Base-by-base conservation (phyloP, 2,329 filamentous ascomycete species). In the Penicillium capsulatum region DNA sequence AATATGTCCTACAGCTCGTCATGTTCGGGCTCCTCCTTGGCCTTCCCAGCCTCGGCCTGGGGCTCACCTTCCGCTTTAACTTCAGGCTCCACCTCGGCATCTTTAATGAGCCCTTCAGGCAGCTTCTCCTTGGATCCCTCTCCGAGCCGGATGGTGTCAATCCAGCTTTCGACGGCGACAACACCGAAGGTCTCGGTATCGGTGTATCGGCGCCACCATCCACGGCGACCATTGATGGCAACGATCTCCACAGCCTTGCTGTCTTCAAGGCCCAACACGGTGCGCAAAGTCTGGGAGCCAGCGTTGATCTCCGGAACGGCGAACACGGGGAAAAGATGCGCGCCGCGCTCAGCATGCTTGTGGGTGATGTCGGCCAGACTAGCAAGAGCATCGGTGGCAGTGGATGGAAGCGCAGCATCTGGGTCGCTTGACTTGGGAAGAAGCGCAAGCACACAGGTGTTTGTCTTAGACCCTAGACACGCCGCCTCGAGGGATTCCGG, bases 81-180 rank as follows among this genome's bases (percentile, higher is more conserved):
- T 22, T 58, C 42, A 15, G 44, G 20, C 42, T 57, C 47, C 34
- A 35, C 47, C 44, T 53, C 45, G 11, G 57, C 53, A 14, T 61
- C 66, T 13, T 60, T 59, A 20, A 83, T 59, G 30, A 86, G 55
- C 2, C 73, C 76, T 42, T 77, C 75, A 0, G 86, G 85, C 29
- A 92, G 63, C 68, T 82, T 86, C 55, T 81, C 75, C 74, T 91
- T 96, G 43, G 76, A 69, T 2, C 87, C 85, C 60, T 97, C 91
- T 36, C 90, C 87, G 73, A 98, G 76, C 26, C 88, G 82, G 47
- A 97, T 88, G n/a, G 79, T 76, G 58, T 98, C 92, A 43, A 98
- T 79, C 88, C 91, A 98, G 46, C 72, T 70, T 68, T 95, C 87
- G 19, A 98, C 70, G 17, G 75, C 77, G 38, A 76, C 71, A 16